Conservation (phyloP, 257 asterid species). For the Catharanthus roseus region DNA sequence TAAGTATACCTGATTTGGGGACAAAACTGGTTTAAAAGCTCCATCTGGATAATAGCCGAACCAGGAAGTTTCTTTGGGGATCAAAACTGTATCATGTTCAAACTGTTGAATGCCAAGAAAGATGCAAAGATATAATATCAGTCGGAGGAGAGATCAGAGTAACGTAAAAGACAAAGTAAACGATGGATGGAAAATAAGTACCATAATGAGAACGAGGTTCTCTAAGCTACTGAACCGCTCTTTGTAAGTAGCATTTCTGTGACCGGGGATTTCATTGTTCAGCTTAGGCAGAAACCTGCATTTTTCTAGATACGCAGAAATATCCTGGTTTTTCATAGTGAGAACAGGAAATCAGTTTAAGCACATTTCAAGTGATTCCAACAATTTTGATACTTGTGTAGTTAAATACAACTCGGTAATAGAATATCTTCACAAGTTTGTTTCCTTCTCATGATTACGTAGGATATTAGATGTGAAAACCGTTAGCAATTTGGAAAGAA, state of each 20-base stretch:
- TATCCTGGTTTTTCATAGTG: slow-evolving; percentile 38
- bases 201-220: slow-evolving; percentile 91
- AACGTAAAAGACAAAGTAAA: background rate
- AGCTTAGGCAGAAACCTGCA: slow-evolving; percentile 90
- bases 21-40: slow-evolving; percentile 56
- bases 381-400: background rate
- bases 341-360: background rate
- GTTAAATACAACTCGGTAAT: background rate
- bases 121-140: background rate
- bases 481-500: background rate
- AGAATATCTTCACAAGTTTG: background rate
- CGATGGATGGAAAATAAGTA: slow-evolving; percentile 17
- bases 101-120: slow-evolving; percentile 38
- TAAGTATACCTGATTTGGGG: slow-evolving; percentile 60
- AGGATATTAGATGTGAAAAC: background rate
- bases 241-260: slow-evolving; percentile 73
- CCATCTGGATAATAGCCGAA: slow-evolving; percentile 96
- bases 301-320: slow-evolving; percentile 54
- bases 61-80: slow-evolving; percentile 95
- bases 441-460: background rate
- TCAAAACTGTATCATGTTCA: slow-evolving; percentile 82
- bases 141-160: background rate
- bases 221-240: slow-evolving; percentile 69
- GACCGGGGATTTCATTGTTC: slow-evolving; percentile 74
- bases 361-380: background rate